Percentiles rank a stretch among this genome's conserved stretches.
Evolutionary conservation across 2,329 filamentous ascomycete species (phyloP).

Genomic region (Stagonosporopsis vannaccii): DNA sequence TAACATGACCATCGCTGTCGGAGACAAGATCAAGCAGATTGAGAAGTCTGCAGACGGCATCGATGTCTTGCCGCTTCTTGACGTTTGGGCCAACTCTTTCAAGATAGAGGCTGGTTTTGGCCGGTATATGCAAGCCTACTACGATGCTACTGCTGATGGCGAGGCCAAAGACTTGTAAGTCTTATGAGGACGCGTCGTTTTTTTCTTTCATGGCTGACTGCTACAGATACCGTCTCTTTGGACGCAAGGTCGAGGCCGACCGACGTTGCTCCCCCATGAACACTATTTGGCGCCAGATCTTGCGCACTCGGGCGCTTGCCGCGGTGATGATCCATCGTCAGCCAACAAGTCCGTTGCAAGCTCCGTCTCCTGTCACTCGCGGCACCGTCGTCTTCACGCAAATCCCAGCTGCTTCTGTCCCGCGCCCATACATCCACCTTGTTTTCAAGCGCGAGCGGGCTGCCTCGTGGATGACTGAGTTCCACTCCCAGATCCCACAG

Average conservation of each 20-base stretch:
- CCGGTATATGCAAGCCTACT: constrained; percentile 28
- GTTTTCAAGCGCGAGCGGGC: constrained; percentile 31
- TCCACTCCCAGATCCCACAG: constrained; percentile 17
- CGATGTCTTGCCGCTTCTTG: constrained; percentile 33
- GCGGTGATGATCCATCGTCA: constrained; percentile 31
- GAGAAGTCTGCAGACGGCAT: constrained; percentile 26
- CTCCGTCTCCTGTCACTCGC: background rate
- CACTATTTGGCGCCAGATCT: constrained; percentile 29
- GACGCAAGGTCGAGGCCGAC: constrained; percentile 30
- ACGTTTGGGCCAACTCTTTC: constrained; percentile 39
- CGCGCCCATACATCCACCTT: constrained; percentile 34
- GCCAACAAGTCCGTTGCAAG: background rate
- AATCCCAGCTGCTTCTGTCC: background rate
- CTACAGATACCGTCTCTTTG: constrained; percentile 40
- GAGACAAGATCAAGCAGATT: constrained; percentile 15
- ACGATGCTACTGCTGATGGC: constrained; percentile 31
- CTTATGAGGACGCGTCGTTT: no score
- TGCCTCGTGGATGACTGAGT: constrained; percentile 34
- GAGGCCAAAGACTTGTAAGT: constrained; percentile 44
- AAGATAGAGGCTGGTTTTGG: constrained; percentile 42
- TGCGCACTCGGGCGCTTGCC: constrained; percentile 31
- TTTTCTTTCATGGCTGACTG: background rate
- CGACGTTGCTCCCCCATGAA: constrained; percentile 34
- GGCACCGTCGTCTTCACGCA: background rate
- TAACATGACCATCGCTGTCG: constrained; percentile 40